Evolutionary conservation across 192 early-diverging fungal genomes (phyloP).

Genomic region (Phycomyces nitens): DNA sequence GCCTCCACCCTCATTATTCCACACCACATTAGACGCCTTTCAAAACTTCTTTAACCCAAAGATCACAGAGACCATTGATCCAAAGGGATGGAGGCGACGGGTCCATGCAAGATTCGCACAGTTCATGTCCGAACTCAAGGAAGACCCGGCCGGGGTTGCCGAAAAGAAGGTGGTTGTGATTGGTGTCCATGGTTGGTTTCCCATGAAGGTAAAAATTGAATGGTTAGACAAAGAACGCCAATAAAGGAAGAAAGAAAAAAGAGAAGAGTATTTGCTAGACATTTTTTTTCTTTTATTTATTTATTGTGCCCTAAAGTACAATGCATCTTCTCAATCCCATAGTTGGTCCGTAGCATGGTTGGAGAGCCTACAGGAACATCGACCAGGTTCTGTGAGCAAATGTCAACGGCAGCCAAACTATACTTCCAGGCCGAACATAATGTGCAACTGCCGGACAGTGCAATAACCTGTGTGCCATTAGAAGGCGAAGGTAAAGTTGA

Average conservation of each 20-base stretch:
- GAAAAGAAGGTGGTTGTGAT: slow-evolving; percentile 69
- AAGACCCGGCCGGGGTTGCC: slow-evolving; percentile 17
- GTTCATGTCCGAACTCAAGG: neutral
- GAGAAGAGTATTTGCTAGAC: too few relatives aligned
- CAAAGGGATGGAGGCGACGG: neutral
- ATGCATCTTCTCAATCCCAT: slow-evolving; percentile 1
- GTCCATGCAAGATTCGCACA: neutral
- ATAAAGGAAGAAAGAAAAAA: too few relatives aligned
- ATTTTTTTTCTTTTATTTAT: neutral
- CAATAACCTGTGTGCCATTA: slow-evolving; percentile 79
- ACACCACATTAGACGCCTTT: neutral
- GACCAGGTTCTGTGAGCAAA: slow-evolving; percentile 83
- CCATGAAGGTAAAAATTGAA: slow-evolving; percentile 48
- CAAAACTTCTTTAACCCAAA: neutral
- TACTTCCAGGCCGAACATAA: slow-evolving; percentile 54
- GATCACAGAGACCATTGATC: neutral
- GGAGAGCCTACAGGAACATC: slow-evolving; percentile 96
- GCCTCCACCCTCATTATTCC: neutral
- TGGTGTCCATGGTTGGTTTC: slow-evolving; percentile 91
- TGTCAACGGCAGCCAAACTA: slow-evolving; percentile 62
- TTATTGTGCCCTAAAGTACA: slow-evolving; percentile 19
- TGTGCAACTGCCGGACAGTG: slow-evolving; percentile 40
- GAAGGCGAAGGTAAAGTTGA: slow-evolving; percentile 91
- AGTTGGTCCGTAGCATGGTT: slow-evolving; percentile 67
- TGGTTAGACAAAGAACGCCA: too few relatives aligned